Evolutionary conservation across 768 basidiomycete genomes (phyloP).

Genomic region (Rhodotorula paludigena): DNA sequence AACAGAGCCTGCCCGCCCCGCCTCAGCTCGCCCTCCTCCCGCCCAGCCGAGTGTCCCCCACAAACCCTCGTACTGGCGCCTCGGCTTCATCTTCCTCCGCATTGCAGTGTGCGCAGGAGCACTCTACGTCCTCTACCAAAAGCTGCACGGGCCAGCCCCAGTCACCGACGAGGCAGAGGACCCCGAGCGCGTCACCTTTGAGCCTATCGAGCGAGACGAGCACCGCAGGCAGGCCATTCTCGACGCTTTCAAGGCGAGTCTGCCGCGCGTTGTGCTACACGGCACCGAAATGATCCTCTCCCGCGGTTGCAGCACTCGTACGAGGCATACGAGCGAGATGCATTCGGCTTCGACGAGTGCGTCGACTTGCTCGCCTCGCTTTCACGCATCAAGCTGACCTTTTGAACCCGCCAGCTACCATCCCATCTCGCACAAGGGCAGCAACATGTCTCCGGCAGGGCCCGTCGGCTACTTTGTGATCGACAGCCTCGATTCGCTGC

Average conservation of each 20-base stretch:
- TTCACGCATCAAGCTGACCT: too few relatives aligned
- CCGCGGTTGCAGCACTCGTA: constrained; percentile 65
- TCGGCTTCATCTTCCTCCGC: neutral
- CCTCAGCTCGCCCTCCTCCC: too few relatives aligned
- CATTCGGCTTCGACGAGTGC: constrained; percentile 73
- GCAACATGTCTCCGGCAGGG: constrained; percentile 64
- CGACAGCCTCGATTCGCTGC: constrained; percentile 80
- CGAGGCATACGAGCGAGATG: constrained; percentile 78
- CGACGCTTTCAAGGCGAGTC: constrained; percentile 66
- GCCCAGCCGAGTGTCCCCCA: neutral
- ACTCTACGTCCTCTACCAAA: constrained; percentile 3
- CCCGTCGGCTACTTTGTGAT: constrained; percentile 57
- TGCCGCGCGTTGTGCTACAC: neutral
- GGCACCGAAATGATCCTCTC: constrained; percentile 3
- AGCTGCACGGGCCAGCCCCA: neutral
- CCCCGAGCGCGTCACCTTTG: neutral
- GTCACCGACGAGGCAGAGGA: neutral
- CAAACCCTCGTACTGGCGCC: neutral
- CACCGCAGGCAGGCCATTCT: constrained; percentile 65
- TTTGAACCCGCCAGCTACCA: constrained; percentile 59
- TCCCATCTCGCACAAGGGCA: constrained; percentile 67
- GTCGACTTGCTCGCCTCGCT: too few relatives aligned
- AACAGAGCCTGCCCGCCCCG: neutral
- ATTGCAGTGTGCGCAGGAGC: constrained; percentile 3
- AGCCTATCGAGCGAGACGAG: constrained; percentile 50